These are phyloP conservation scores for Morella rubra DNA, from an alignment of 306 rosid genomes.

Conservation along the genomic window DNA sequence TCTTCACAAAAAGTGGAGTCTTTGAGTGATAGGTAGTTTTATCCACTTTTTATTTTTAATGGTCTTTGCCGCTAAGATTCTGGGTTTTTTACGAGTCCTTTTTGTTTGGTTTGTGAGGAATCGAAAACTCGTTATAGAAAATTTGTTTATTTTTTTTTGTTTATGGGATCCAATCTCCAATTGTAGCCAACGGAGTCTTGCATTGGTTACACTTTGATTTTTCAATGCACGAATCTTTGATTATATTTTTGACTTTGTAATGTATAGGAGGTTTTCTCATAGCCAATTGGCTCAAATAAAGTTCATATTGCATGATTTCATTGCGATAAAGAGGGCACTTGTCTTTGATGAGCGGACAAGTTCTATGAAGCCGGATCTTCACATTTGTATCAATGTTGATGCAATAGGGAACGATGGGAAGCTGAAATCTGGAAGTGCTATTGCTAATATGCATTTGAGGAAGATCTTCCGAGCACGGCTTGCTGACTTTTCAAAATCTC, in stretches of 20 bases:
- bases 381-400: conserved; percentile 39
- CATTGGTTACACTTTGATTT: conserved; percentile 1
- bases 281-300: conserved; percentile 76
- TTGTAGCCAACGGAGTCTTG: background rate
- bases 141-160: background rate
- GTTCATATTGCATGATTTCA: conserved; percentile 61
- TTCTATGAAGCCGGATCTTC: conserved; percentile 77
- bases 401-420: conserved; percentile 36
- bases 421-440: conserved; percentile 28
- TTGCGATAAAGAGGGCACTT: conserved; percentile 50
- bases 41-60: background rate
- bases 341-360: conserved; percentile 52
- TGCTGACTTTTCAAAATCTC: conserved; percentile 43
- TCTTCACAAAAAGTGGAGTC: conserved; percentile 49
- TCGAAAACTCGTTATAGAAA: background rate
- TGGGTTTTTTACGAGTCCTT: background rate
- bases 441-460: conserved; percentile 37
- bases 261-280: conserved; percentile 73
- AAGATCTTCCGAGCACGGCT: conserved; percentile 50
- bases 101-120: background rate
- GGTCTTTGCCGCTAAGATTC: background rate
- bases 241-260: background rate
- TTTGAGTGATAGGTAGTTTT: conserved; percentile 62
- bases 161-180: background rate
- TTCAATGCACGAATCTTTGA: background rate